Evolutionary conservation across 768 basidiomycete species (phyloP).

Genomic region (Agaricus blazei): DNA sequence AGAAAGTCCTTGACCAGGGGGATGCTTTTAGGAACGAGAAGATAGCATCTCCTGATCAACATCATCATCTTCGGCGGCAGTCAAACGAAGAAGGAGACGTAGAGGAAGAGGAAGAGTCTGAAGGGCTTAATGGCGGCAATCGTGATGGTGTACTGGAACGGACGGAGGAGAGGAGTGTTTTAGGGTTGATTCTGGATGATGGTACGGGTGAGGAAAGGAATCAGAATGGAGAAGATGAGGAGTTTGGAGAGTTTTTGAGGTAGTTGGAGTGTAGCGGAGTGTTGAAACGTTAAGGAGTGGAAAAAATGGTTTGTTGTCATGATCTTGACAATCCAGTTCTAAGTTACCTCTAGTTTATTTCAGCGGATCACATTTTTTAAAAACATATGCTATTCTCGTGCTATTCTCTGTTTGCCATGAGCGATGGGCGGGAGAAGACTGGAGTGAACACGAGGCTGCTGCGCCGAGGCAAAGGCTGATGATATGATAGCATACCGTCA

Average conservation of each 20-base stretch:
- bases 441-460: no score
- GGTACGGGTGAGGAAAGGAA: background rate
- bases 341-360: no score
- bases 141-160: background rate
- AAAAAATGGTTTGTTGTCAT: background rate
- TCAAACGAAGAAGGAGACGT: background rate
- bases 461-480: no score
- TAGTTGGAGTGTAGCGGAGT: background rate
- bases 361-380: no score
- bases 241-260: background rate
- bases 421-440: no score
- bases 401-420: no score
- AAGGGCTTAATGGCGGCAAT: background rate
- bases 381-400: no score
- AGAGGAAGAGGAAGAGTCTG: background rate
- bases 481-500: no score
- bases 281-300: background rate
- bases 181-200: background rate
- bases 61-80: background rate
- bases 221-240: background rate
- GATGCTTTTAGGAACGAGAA: background rate
- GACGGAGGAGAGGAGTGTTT: background rate
- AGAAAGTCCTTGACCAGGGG: background rate
- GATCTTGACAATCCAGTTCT: background rate
- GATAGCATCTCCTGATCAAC: background rate